Evolutionary conservation across 2,329 filamentous ascomycete species (phyloP).

Genomic region (Cryphonectria radicalis): DNA sequence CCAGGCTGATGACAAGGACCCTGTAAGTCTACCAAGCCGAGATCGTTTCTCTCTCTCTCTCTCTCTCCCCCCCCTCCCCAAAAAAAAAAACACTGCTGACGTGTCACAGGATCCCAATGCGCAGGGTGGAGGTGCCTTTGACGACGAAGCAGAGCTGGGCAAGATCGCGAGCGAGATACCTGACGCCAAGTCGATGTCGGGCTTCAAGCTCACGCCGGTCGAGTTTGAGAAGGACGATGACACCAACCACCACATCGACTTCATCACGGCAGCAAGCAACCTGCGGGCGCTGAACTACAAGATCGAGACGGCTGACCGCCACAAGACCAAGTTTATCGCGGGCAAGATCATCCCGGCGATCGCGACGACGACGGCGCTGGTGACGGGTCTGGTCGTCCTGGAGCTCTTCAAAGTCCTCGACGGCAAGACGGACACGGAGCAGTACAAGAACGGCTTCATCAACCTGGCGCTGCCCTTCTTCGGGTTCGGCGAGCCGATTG

Average conservation of each 20-base stretch:
- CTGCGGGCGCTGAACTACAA: slow-evolving; percentile 97
- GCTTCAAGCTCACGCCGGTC: slow-evolving; percentile 87
- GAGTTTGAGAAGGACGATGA: slow-evolving; percentile 99
- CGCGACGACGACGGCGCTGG: slow-evolving; percentile 92
- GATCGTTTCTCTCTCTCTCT: no score
- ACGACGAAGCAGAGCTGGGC: slow-evolving; percentile 77
- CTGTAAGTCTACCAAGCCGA: slow-evolving; percentile 54
- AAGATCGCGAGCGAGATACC: slow-evolving; percentile 75
- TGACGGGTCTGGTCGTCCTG: slow-evolving; percentile 89
- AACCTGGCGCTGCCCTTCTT: slow-evolving; percentile 97
- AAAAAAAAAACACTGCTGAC: slow-evolving; percentile 5
- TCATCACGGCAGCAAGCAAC: slow-evolving; percentile 97
- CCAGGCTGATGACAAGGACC: slow-evolving; percentile 92
- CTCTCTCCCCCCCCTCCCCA: no score
- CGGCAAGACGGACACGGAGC: slow-evolving; percentile 93
- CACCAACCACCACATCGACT: slow-evolving; percentile 97
- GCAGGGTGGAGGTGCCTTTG: slow-evolving; percentile 56
- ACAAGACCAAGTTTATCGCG: slow-evolving; percentile 99
- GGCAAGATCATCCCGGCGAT: slow-evolving; percentile 99
- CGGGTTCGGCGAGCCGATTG: slow-evolving; percentile 95
- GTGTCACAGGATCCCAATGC: slow-evolving; percentile 75
- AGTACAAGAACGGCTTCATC: slow-evolving; percentile 99
- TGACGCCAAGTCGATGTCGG: slow-evolving; percentile 76
- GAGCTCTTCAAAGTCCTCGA: slow-evolving; percentile 97
- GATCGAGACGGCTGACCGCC: slow-evolving; percentile 87